Conservation (phyloP, 2,329 filamentous ascomycete genomes). For the Endothia cerciana region DNA sequence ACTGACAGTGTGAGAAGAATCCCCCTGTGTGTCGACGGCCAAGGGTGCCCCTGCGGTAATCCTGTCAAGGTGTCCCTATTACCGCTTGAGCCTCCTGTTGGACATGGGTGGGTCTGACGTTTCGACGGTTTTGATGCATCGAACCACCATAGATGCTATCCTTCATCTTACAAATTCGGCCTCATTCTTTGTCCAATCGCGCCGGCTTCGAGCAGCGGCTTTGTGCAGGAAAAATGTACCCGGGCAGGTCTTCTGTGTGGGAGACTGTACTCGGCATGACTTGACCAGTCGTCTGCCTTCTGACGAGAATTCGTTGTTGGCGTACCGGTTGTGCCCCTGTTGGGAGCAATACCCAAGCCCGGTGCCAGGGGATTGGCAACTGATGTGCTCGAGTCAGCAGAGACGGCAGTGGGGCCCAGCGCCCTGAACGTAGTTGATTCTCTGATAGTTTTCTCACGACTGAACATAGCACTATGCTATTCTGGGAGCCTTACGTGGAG, state of each 20-base stretch:
- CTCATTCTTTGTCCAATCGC: not conserved
- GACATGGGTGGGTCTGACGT: slow-evolving; percentile 12
- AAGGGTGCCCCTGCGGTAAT: not conserved
- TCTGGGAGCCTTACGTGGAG: not conserved
- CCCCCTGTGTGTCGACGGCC: not conserved
- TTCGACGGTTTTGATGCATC: slow-evolving; percentile 7
- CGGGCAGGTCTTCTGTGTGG: too few relatives aligned
- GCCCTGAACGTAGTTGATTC: not conserved
- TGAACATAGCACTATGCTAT: not conserved
- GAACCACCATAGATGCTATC: not conserved
- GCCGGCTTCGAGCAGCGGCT: not conserved
- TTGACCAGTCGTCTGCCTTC: not conserved
- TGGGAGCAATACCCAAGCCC: not conserved
- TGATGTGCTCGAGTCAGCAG: slow-evolving; percentile 2
- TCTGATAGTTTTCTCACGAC: not conserved
- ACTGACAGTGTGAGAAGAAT: slow-evolving; percentile 1
- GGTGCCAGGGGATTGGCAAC: too few relatives aligned
- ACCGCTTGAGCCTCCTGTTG: slow-evolving; percentile 8
- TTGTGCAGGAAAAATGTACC: not conserved
- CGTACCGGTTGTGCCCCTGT: not conserved
- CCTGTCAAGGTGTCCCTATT: not conserved
- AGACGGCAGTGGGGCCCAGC: not conserved
- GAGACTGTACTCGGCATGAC: not conserved
- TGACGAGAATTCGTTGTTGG: not conserved
- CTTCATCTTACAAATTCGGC: not conserved